A percentile compares a stretch with the other conserved stretches of the same genome.
Evolutionary conservation across 495 filamentous ascomycete genomes (phyloP).

Genomic region (Podospora appendiculata): DNA sequence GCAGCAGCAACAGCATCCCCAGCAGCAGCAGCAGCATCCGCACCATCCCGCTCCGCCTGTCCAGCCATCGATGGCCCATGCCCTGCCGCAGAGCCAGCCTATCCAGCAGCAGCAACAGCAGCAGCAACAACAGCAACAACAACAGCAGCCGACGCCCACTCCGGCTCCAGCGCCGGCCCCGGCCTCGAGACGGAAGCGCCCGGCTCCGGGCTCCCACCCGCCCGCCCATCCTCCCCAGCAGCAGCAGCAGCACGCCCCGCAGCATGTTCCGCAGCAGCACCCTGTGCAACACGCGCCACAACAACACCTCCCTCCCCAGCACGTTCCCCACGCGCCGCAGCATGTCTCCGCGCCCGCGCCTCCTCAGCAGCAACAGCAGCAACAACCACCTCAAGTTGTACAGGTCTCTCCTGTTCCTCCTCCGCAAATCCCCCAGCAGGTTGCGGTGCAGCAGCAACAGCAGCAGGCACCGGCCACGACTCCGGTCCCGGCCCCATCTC

Average conservation of each 20-base stretch:
- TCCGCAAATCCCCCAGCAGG: conserved; percentile 8
- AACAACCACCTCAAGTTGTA: conserved; percentile 4
- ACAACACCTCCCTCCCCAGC: conserved; percentile 11
- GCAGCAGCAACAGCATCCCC: conserved; percentile 21
- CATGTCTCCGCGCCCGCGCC: conserved; percentile 13
- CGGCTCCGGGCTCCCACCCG: conserved; percentile 18
- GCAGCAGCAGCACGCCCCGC: conserved; percentile 20
- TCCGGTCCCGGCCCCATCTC: conserved; percentile 17
- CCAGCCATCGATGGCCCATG: background rate
- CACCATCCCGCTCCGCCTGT: conserved; percentile 30
- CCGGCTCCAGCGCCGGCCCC: conserved; percentile 23
- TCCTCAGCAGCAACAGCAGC: conserved; percentile 13
- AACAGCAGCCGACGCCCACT: conserved; percentile 35
- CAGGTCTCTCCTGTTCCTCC: conserved; percentile 18
- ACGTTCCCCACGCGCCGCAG: conserved; percentile 12
- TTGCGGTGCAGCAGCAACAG: background rate
- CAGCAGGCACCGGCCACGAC: conserved; percentile 11
- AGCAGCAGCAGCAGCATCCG: conserved; percentile 24
- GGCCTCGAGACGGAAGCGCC: conserved; percentile 19
- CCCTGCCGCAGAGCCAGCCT: background rate
- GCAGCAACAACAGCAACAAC: conserved; percentile 22
- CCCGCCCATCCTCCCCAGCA: conserved; percentile 14
- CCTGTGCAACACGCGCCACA: conserved; percentile 10
- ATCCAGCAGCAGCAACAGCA: conserved; percentile 10
- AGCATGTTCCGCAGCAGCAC: conserved; percentile 11